phyloP scores from a whole-genome alignment of 2,329 filamentous ascomycete species.

The Eurotiales sp. region DNA sequence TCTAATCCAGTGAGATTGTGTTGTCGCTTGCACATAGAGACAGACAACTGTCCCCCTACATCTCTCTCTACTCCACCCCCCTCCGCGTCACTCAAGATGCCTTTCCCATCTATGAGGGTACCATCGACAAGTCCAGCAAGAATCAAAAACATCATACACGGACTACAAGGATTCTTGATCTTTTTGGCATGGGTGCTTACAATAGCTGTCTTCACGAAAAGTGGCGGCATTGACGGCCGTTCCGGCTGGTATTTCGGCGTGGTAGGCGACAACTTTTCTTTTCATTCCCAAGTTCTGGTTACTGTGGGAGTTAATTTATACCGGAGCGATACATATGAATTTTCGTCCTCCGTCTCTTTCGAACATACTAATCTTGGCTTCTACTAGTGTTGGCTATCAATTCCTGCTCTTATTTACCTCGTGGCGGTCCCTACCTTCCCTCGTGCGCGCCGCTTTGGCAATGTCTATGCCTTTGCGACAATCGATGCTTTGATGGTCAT shows the following conservation, averaged over 20 bases:
- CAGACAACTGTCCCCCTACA: not conserved
- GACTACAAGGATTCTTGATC: constrained; percentile 52
- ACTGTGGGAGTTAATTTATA: too few species aligned
- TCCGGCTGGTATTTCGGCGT: constrained; percentile 56
- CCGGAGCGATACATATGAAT: too few species aligned
- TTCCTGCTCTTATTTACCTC: constrained; percentile 58
- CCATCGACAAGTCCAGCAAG: constrained; percentile 48
- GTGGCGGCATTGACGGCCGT: constrained; percentile 51
- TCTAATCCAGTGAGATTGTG: not conserved
- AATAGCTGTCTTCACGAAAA: constrained; percentile 56
- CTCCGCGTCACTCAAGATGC: constrained; percentile 4
- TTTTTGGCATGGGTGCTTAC: constrained; percentile 57
- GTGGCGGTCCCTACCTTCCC: constrained; percentile 59
- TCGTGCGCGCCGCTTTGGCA: constrained; percentile 55
- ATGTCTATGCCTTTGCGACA: constrained; percentile 57
- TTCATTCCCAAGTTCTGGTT: not conserved
- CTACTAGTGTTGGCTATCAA: constrained; percentile 55
- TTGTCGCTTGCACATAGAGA: not conserved
- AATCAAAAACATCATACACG: constrained; percentile 55
- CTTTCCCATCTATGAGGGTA: constrained; percentile 24
- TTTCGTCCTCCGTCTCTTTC: too few species aligned
- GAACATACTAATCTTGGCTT: not conserved
- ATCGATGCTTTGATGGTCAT: constrained; percentile 54
- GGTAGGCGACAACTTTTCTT: constrained; percentile 38
- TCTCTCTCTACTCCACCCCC: not conserved